Evolutionary conservation across 2,329 filamentous ascomycete genomes (phyloP).

Genomic region (Exophiala bonariae): DNA sequence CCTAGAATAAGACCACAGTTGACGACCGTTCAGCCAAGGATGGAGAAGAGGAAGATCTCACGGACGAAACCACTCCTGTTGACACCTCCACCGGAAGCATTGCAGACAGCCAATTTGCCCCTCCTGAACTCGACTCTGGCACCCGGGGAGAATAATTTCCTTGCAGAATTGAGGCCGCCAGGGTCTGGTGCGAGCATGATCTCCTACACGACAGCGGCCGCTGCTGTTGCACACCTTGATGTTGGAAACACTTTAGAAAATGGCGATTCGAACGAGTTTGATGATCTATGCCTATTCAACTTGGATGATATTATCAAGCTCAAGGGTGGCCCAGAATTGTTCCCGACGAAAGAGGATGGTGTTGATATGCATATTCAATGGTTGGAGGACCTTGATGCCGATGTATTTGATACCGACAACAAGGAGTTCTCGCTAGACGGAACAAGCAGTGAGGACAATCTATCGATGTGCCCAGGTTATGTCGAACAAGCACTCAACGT

Average conservation of each 20-base stretch:
- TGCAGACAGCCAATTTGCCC: slow-evolving; percentile 20
- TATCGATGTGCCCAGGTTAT: slow-evolving; percentile 10
- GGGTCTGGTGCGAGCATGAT: slow-evolving; percentile 15
- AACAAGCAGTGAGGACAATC: neutral
- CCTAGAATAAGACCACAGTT: neutral
- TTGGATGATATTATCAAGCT: slow-evolving; percentile 49
- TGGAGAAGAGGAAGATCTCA: slow-evolving; percentile 8
- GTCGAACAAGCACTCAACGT: slow-evolving; percentile 14
- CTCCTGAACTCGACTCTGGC: slow-evolving; percentile 21
- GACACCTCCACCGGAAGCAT: slow-evolving; percentile 28
- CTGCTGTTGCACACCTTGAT: slow-evolving; percentile 13
- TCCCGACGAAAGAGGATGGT: slow-evolving; percentile 15
- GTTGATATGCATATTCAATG: slow-evolving; percentile 24
- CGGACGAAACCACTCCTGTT: slow-evolving; percentile 16
- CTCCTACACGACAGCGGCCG: slow-evolving; percentile 16
- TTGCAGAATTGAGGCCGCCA: slow-evolving; percentile 23
- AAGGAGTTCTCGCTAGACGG: slow-evolving; percentile 7
- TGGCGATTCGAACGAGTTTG: slow-evolving; percentile 2
- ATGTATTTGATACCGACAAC: slow-evolving; percentile 8
- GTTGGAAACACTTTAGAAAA: slow-evolving; percentile 5
- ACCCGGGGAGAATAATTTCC: slow-evolving; percentile 19
- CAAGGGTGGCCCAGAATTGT: slow-evolving; percentile 35
- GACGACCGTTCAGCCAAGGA: neutral
- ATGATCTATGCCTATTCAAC: slow-evolving; percentile 39
- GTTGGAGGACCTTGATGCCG: slow-evolving; percentile 23